Evolutionary conservation across 2,329 filamentous ascomycete genomes (phyloP).

Genomic region (Chaetomium strumarium): DNA sequence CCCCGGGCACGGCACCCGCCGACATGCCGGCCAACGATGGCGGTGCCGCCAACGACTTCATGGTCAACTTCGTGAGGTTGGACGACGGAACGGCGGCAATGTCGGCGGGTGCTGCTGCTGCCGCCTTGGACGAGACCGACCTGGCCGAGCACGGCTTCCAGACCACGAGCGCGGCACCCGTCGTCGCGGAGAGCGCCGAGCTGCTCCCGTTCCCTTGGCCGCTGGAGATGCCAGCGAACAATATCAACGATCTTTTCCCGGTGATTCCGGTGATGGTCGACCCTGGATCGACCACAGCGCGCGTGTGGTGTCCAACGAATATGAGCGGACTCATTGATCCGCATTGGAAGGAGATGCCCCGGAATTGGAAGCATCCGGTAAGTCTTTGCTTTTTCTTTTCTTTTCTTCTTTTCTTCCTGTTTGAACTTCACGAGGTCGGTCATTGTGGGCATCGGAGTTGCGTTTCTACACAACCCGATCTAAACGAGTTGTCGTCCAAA

Average conservation of each 20-base stretch:
- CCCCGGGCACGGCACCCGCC: too few species aligned
- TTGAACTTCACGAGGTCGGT: not conserved
- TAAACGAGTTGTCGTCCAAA: not conserved
- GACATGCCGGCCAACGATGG: too few species aligned
- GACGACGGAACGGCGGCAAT: too few species aligned
- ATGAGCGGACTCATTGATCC: not conserved
- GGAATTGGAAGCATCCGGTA: not conserved
- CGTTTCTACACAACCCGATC: too few species aligned
- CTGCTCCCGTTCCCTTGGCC: not conserved
- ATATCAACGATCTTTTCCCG: not conserved
- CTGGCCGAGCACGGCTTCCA: too few species aligned
- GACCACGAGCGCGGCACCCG: too few species aligned
- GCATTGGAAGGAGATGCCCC: not conserved
- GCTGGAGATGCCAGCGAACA: not conserved
- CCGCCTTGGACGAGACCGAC: too few species aligned
- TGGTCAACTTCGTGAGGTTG: too few species aligned
- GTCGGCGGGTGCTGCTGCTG: too few species aligned
- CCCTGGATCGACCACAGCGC: not conserved
- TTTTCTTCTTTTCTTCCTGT: not conserved
- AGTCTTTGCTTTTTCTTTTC: not conserved
- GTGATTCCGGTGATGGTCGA: not conserved
- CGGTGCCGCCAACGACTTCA: too few species aligned
- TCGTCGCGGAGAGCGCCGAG: not conserved
- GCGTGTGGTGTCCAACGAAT: conserved; percentile 1
- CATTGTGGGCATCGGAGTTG: too few species aligned